Conservation (phyloP, 495 filamentous ascomycete species). For the Letharia columbiana region DNA sequence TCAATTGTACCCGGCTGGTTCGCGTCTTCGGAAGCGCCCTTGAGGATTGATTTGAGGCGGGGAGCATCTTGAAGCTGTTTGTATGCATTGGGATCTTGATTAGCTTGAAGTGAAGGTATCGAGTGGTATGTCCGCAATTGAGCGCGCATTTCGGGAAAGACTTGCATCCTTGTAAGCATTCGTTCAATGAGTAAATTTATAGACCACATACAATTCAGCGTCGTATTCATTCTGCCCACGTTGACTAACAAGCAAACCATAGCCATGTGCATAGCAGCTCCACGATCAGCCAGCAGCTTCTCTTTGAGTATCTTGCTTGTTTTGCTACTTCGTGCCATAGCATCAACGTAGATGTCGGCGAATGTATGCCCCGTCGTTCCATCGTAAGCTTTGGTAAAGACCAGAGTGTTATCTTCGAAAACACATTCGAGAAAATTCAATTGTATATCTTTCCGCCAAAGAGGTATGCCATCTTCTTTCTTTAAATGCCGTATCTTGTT, state of each 20-base stretch:
- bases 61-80: slow-evolving; percentile 98
- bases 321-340: slow-evolving; percentile 97
- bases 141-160: slow-evolving; percentile 99
- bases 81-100: slow-evolving; percentile 90
- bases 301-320: slow-evolving; percentile 97
- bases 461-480: slow-evolving; percentile 91
- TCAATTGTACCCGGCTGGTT: slow-evolving; percentile 78
- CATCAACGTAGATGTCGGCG: slow-evolving; percentile 93
- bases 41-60: slow-evolving; percentile 90
- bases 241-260: slow-evolving; percentile 99
- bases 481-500: slow-evolving; percentile 93
- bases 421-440: slow-evolving; percentile 87
- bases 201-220: slow-evolving; percentile 71
- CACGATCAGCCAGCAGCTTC: slow-evolving; percentile 86
- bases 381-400: slow-evolving; percentile 79
- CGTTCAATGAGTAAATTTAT: slow-evolving; percentile 2
- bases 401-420: slow-evolving; percentile 75
- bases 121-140: slow-evolving; percentile 97
- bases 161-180: slow-evolving; percentile 35
- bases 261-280: slow-evolving; percentile 92
- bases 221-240: slow-evolving; percentile 97
- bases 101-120: slow-evolving; percentile 90
- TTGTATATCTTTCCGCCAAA: slow-evolving; percentile 97
- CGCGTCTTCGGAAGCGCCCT: slow-evolving; percentile 92
- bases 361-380: slow-evolving; percentile 69